Evolutionary conservation across 176 grass and related monocot genomes (phyloP).

Genomic region (Musa itinerans): DNA sequence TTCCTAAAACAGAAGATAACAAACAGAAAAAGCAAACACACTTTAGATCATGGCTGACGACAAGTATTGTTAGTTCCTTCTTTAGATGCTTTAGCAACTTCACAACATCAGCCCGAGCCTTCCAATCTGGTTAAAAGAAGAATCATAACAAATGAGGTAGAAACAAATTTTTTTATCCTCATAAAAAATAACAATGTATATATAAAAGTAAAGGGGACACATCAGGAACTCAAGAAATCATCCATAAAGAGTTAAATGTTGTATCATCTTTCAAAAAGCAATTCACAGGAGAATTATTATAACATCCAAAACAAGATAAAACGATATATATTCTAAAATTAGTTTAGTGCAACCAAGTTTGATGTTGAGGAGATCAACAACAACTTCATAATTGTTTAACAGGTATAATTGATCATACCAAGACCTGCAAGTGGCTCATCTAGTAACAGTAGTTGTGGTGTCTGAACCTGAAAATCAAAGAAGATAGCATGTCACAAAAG

Average conservation of each 20-base stretch:
- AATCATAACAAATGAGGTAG: neutral
- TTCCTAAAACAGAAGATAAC: neutral
- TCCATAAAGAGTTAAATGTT: neutral
- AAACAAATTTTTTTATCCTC: neutral
- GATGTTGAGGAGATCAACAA: neutral
- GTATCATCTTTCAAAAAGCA: too few species aligned
- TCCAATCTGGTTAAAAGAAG: conserved; percentile 50
- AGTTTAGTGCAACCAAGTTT: too few species aligned
- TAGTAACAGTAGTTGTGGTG: conserved; percentile 73
- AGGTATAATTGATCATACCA: conserved; percentile 27
- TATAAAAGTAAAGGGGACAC: too few species aligned
- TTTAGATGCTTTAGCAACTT: conserved; percentile 68
- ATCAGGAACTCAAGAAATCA: neutral
- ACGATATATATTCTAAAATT: too few species aligned
- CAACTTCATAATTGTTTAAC: neutral
- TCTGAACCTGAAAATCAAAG: conserved; percentile 59
- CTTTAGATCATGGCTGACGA: conserved; percentile 86
- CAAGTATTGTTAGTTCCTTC: conserved; percentile 59
- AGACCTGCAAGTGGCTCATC: conserved; percentile 83
- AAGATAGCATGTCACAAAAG: neutral
- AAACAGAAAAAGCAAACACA: conserved; percentile 17
- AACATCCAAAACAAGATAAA: too few species aligned
- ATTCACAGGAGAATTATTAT: too few species aligned
- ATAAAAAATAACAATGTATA: neutral
- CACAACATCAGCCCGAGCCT: conserved; percentile 78